Conservation (phyloP, 1,284 basidiomycete genomes). For the Leccinum glutinopallens region DNA sequence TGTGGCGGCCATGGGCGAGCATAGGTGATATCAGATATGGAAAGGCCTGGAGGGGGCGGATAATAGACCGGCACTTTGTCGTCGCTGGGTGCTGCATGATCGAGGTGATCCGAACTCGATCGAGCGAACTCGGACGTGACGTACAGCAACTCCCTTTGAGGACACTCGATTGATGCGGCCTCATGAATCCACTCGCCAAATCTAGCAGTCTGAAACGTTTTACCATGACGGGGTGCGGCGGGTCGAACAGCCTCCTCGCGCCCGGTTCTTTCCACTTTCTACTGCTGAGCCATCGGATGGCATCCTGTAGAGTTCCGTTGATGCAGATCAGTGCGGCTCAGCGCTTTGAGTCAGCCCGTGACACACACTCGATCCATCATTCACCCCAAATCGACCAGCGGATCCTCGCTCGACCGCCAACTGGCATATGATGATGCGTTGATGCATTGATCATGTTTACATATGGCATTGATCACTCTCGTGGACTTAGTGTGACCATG, state of each 20-base stretch:
- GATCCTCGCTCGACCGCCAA: background rate
- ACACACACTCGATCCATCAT: too few relatives aligned
- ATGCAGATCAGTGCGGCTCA: background rate
- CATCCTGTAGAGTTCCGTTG: background rate
- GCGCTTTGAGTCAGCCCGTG: background rate
- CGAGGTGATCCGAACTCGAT: background rate
- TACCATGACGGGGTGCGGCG: background rate
- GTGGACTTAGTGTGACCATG: background rate
- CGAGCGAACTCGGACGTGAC: background rate
- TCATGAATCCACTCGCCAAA: background rate
- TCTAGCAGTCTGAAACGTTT: background rate
- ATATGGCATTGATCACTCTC: background rate
- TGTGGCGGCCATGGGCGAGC: background rate
- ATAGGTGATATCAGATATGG: background rate
- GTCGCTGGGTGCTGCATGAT: background rate
- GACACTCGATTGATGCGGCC: background rate
- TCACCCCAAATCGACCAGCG: background rate
- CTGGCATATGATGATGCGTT: background rate
- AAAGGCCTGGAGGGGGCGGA: background rate
- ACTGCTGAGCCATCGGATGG: background rate
- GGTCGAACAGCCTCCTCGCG: background rate
- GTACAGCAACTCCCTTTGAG: background rate
- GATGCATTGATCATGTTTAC: background rate
- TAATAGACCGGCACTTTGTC: background rate
- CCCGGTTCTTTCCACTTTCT: background rate